Base-by-base conservation (phyloP, 495 filamentous ascomycete species). In the Penicillium cosmopolitanum region DNA sequence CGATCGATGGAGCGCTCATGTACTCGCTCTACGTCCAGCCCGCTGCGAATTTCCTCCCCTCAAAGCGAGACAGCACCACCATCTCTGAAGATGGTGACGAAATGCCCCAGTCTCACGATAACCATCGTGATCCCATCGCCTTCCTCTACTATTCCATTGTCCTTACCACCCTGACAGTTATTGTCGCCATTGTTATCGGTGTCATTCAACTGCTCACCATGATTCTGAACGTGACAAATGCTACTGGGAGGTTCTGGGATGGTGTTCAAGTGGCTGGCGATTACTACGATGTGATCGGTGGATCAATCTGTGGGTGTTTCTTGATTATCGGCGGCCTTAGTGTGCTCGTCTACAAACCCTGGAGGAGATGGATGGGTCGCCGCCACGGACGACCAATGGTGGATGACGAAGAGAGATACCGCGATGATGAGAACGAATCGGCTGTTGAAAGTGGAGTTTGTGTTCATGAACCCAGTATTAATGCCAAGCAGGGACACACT, bases 121-220 rank as follows among this genome's bases (percentile, higher is more conserved):
- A 79, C 64, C 73, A 77, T 59, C 75, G 89, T 47, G 95, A 97
- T 65, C 81, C 82, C 0, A 87, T 97, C 42, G 93, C 93, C 13
- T 91, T 97, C 53, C 71, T 96, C 11, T 98, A 98, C 76, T 97
- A 96, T 78, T 95, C 90, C 13, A 94, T 96, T 66, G 89, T 96
- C 3, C 78, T 98, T 16, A 97, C 92, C 0, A 82, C 82, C 1
- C 81, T 97, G 56, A 97, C 94, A 2, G 89, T 97, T n/a, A 72
- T 92, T 11, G 93, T 97, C 12, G 91, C 94, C 19, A 80, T 90
- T 8, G 83, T 91, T 21, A 96, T 98, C 66, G 93, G 94, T 38
- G 75, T 89, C 8, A 88, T 97, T 47, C 94, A 98, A 72, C 67
- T 97, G 1, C 75, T 97, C 28, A 91, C 83, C 28, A 77, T 98